Evolutionary conservation across 345 rosid genomes (phyloP), one percentile per base, ranked within the genome.

Genomic region (Leavenworthia alabamica): DNA sequence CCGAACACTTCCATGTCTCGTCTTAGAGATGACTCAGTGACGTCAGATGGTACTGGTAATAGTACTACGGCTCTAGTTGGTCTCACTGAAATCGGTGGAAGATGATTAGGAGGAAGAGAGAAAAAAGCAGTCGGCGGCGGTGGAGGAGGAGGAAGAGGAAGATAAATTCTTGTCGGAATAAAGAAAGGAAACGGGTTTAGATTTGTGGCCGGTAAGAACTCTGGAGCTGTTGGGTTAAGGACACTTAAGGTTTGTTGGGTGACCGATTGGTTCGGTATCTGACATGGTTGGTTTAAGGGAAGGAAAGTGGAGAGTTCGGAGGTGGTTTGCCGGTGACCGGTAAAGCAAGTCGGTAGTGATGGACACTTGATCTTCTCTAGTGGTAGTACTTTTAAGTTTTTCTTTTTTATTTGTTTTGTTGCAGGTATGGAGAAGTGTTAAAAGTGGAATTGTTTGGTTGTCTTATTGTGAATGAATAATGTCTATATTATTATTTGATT

Each of bases 1-100:
- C 99, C 99, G 60, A 81, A 89, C 4, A 68, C 79, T 73, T 84
- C 96, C 72, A 93, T 47, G 61, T 89, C 99, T 36, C 75, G 73
- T 66, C 86, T 74, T 61, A 93, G 36, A 49, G 49, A 28, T 24
- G 85, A 28, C 82, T 86, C 97, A 60, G 77, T 81, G 22, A 78
- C 80, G 39, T 81, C 78, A 5, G 35, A 4, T 3, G 88, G 77
- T 6, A 87, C 84, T 27, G 81, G 70, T 35, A 73, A 75, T 42
- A 93, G 61, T 20, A 80, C 59, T 48, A 93, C 33, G 57, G 90
- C 68, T 74, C 99, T 59, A 5, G 97, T 83, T 23, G 92, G 79
- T 22, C 71, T 73, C 9, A 67, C 20, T 3, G 89, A 72, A 17
- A 82, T 84, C 17, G 75, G 83, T 1, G 76, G 76, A 28, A 71